Evolutionary conservation across 2,329 filamentous ascomycete species (phyloP).

Genomic region (Hymenoscyphus linearis): DNA sequence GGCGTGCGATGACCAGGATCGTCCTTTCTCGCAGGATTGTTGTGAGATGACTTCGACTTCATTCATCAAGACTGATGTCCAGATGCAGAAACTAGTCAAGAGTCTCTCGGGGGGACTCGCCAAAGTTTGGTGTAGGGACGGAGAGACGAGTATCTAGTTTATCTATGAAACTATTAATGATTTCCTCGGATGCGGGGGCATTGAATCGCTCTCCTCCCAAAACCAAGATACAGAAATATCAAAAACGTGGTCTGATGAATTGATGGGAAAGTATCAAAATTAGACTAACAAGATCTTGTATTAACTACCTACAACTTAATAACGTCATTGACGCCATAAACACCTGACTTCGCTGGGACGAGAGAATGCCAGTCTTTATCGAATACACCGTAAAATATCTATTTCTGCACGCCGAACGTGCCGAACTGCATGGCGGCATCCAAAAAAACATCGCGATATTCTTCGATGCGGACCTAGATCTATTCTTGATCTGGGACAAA

Average conservation of each 20-base stretch:
- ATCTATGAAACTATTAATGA: conserved; percentile 36
- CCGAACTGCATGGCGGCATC: conserved; percentile 5
- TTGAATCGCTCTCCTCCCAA: too few relatives aligned
- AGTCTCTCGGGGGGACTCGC: conserved; percentile 24
- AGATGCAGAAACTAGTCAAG: conserved; percentile 19
- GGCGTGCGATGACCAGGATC: conserved; percentile 10
- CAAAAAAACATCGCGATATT: conserved; percentile 6
- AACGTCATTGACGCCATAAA: neutral
- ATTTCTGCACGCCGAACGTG: conserved; percentile 12
- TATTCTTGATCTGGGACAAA: conserved; percentile 8
- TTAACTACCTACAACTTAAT: conserved; percentile 13
- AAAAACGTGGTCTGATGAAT: too few relatives aligned
- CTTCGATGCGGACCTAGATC: neutral
- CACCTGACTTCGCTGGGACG: neutral
- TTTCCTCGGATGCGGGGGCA: too few relatives aligned
- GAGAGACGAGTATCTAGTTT: conserved; percentile 33
- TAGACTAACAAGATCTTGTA: conserved; percentile 10
- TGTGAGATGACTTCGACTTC: conserved; percentile 5
- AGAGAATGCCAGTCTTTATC: conserved; percentile 5
- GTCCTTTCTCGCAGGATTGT: neutral
- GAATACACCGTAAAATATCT: conserved; percentile 14
- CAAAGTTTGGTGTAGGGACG: conserved; percentile 5
- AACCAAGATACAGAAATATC: too few relatives aligned
- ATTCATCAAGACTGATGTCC: conserved; percentile 14
- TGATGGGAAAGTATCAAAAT: neutral